Percentiles rank a stretch among this genome's conserved stretches.
These are phyloP conservation scores for Ambrosiella beaveri DNA, from an alignment of 2,329 filamentous ascomycete genomes.

Conservation along the genomic window DNA sequence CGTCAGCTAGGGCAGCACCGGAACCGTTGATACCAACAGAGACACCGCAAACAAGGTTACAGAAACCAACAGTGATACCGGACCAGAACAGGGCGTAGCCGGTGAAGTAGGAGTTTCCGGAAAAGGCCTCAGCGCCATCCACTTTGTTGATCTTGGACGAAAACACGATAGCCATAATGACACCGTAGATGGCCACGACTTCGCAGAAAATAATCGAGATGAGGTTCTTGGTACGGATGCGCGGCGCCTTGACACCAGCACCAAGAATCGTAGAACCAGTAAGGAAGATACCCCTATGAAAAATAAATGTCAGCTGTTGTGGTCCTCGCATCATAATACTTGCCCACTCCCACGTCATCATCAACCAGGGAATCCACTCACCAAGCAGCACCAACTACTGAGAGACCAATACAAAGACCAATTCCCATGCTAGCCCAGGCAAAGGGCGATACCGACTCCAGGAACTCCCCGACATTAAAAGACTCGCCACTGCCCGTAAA, in stretches of 20 bases:
- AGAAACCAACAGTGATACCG: constrained; percentile 82
- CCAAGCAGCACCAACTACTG: constrained; percentile 95
- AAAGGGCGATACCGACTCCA: constrained; percentile 86
- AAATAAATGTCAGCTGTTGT: not conserved
- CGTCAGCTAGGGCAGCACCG: constrained; percentile 88
- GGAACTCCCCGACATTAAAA: constrained; percentile 92
- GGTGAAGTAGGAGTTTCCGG: constrained; percentile 73
- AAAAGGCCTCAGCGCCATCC: constrained; percentile 46
- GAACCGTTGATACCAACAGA: constrained; percentile 97
- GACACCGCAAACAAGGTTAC: constrained; percentile 90
- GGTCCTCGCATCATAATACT: not conserved
- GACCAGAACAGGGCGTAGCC: constrained; percentile 94
- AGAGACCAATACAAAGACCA: constrained; percentile 84
- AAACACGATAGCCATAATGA: constrained; percentile 99
- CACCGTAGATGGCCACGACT: constrained; percentile 98
- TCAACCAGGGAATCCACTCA: constrained; percentile 27
- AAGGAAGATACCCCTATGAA: constrained; percentile 85
- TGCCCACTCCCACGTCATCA: not conserved
- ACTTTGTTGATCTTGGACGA: constrained; percentile 66
- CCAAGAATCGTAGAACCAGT: constrained; percentile 95
- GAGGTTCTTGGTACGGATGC: constrained; percentile 97
- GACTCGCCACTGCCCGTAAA: constrained; percentile 91
- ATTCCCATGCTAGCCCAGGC: constrained; percentile 87
- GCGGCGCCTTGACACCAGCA: constrained; percentile 86
- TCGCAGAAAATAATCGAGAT: constrained; percentile 99